phyloP scores from a whole-genome alignment of 208 protist genomes.

The Leishmania braziliensis region DNA sequence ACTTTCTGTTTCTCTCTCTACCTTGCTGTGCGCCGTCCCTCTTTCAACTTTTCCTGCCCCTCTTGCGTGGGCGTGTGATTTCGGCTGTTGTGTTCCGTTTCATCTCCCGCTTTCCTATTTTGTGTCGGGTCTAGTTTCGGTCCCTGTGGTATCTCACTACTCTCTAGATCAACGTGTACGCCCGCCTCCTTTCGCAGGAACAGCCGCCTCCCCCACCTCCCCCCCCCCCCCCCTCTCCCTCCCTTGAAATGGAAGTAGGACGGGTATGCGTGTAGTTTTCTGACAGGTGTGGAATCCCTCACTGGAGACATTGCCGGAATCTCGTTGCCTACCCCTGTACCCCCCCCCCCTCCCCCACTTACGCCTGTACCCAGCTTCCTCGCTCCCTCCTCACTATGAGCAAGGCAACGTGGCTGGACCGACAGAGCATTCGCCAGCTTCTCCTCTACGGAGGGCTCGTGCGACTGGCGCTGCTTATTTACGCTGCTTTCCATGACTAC shows the following conservation, averaged over 20 bases:
- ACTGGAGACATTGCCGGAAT: background rate
- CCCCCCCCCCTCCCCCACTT: background rate
- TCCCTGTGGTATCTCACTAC: background rate
- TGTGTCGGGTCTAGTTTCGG: background rate
- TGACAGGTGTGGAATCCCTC: background rate
- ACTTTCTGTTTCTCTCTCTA: background rate
- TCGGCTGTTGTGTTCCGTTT: background rate
- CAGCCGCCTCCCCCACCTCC: background rate
- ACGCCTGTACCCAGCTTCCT: background rate
- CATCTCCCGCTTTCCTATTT: background rate
- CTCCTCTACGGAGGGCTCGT: slow-evolving; percentile 48
- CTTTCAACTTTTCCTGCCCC: background rate
- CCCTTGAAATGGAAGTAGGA: background rate
- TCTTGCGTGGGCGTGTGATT: background rate
- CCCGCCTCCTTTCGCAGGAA: background rate
- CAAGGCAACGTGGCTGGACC: slow-evolving; percentile 20
- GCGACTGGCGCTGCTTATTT: slow-evolving; percentile 71
- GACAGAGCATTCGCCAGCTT: slow-evolving; percentile 39
- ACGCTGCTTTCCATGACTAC: slow-evolving; percentile 81
- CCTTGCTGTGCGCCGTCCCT: background rate
- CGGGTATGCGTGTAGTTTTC: background rate
- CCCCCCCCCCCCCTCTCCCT: background rate
- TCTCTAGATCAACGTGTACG: background rate
- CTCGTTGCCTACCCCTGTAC: background rate
- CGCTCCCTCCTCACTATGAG: slow-evolving; percentile 4